Evolutionary conservation across 1,284 basidiomycete species (phyloP).

Genomic region (Tilletia setariae): DNA sequence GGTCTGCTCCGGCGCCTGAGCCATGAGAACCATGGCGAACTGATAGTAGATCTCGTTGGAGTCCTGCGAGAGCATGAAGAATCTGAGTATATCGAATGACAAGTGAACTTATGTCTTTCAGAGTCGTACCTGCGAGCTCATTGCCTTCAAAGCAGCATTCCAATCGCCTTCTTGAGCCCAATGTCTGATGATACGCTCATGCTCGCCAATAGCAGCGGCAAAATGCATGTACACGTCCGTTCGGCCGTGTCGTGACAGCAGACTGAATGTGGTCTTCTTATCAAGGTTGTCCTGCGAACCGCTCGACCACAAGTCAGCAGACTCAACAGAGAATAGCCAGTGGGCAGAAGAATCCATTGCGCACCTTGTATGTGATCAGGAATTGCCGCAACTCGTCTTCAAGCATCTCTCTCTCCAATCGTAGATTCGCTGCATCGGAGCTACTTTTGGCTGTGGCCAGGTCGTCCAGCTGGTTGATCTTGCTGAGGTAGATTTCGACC

Average conservation of each 20-base stretch:
- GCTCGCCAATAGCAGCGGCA: constrained; percentile 77
- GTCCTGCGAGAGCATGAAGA: constrained; percentile 57
- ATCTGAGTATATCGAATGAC: neutral
- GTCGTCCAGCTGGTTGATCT: constrained; percentile 94
- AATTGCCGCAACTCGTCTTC: constrained; percentile 91
- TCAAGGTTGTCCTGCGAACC: constrained; percentile 72
- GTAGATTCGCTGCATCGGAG: constrained; percentile 79
- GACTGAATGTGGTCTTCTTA: constrained; percentile 77
- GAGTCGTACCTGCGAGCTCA: constrained; percentile 72
- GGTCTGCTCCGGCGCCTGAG: constrained; percentile 78
- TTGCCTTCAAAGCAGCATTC: constrained; percentile 79
- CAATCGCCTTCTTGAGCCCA: constrained; percentile 89
- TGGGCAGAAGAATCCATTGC: neutral
- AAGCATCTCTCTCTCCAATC: constrained; percentile 74
- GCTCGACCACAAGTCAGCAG: no score
- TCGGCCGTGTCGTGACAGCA: constrained; percentile 87
- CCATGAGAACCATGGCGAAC: constrained; percentile 82
- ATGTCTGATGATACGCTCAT: constrained; percentile 81
- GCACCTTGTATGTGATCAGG: constrained; percentile 83
- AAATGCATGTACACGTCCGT: constrained; percentile 89
- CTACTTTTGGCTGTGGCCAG: constrained; percentile 69
- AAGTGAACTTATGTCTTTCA: neutral
- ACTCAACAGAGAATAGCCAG: constrained; percentile 8
- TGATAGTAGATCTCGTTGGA: constrained; percentile 87
- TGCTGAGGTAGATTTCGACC: constrained; percentile 92